A percentile compares a stretch with the other conserved stretches of the same genome.
Evolutionary conservation across 2,329 filamentous ascomycete species (phyloP).

Genomic region (Aspergillus neotritici): DNA sequence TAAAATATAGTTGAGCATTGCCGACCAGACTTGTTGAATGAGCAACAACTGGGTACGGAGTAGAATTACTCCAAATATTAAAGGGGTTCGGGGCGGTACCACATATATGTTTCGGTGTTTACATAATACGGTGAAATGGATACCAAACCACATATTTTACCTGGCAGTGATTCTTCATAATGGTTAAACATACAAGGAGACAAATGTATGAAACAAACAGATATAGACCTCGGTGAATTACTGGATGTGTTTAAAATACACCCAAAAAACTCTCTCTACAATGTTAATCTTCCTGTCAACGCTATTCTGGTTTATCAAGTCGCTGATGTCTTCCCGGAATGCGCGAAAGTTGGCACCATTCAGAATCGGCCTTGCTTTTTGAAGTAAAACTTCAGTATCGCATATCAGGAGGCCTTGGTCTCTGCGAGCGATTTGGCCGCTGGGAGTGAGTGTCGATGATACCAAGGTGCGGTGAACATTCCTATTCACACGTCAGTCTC

Average conservation of each 20-base stretch:
- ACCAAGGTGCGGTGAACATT: constrained; percentile 80
- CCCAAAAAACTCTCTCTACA: constrained; percentile 80
- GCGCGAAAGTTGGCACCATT: constrained; percentile 72
- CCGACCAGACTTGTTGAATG: too few species aligned
- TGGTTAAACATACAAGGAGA: too few species aligned
- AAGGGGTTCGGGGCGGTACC: too few species aligned
- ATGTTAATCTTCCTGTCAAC: constrained; percentile 72
- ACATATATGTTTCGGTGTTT: too few species aligned
- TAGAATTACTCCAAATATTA: too few species aligned
- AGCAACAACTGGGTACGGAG: too few species aligned
- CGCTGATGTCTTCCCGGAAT: constrained; percentile 81
- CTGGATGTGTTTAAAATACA: constrained; percentile 70
- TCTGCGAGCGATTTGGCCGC: constrained; percentile 77
- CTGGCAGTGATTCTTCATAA: too few species aligned
- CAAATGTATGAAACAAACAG: neutral
- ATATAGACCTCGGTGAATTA: neutral
- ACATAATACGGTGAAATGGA: too few species aligned
- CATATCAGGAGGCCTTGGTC: constrained; percentile 86
- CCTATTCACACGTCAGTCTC: constrained; percentile 25
- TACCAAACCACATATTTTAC: too few species aligned
- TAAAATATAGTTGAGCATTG: too few species aligned
- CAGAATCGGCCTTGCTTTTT: constrained; percentile 61
- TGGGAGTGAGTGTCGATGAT: constrained; percentile 62
- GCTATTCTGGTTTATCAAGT: constrained; percentile 73
- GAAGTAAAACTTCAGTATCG: constrained; percentile 77